Evolutionary conservation across 257 asterid genomes (phyloP).

Genomic region (Rehmannia glutinosa): DNA sequence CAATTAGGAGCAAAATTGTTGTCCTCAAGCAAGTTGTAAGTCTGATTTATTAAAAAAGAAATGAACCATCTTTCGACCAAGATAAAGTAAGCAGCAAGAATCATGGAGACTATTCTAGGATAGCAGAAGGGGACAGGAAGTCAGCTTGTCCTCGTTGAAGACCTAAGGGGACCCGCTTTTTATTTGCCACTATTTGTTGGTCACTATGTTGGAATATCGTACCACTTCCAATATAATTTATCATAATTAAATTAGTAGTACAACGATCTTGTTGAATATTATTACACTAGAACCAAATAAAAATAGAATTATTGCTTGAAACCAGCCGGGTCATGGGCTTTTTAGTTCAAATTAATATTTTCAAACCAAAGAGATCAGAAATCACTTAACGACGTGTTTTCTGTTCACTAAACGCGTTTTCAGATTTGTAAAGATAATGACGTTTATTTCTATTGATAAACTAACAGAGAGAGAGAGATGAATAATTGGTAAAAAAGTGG

Average conservation of each 20-base stretch:
- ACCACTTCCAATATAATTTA: background rate
- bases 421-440: too few relatives aligned
- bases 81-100: background rate
- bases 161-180: background rate
- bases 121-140: background rate
- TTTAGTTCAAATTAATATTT: background rate
- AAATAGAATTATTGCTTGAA: background rate
- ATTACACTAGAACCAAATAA: too few relatives aligned
- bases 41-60: too few relatives aligned
- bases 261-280: background rate
- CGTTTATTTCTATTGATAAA: too few relatives aligned
- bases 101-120: background rate
- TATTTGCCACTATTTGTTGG: background rate
- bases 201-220: background rate
- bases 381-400: background rate
- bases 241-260: background rate
- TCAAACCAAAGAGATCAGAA: background rate
- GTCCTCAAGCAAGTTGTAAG: too few relatives aligned
- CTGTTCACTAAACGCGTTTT: too few relatives aligned
- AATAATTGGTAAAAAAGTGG: conserved; percentile 10
- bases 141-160: background rate
- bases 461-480: background rate
- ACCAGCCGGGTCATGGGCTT: background rate
- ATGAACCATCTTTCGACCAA: background rate
- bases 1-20: too few relatives aligned